Percentiles rank a stretch among this genome's conserved stretches.
These are phyloP conservation scores for Magnolia sinica DNA, from an alignment of 164 flowering plant species.

Conservation along the genomic window DNA sequence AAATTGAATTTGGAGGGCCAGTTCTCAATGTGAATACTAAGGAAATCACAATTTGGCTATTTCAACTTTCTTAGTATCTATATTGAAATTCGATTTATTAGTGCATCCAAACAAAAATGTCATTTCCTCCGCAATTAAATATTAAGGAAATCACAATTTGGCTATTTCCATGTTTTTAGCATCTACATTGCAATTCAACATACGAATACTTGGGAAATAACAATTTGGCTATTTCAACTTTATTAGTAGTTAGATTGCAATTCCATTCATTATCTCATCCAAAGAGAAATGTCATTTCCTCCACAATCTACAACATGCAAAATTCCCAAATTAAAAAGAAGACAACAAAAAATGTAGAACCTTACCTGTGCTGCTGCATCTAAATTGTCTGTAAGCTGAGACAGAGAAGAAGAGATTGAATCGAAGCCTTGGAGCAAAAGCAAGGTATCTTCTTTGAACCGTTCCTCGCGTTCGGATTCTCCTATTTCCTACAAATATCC, in stretches of 20 bases:
- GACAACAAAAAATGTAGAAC: background rate
- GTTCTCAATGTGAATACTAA: background rate
- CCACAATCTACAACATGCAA: background rate
- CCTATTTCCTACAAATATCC: constrained; percentile 25
- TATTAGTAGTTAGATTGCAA: background rate
- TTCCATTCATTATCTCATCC: background rate
- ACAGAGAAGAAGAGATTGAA: constrained; percentile 61
- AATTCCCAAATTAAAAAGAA: background rate
- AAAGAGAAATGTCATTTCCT: background rate
- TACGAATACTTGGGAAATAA: background rate
- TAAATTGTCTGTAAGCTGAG: constrained; percentile 61
- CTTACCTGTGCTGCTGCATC: constrained; percentile 71
- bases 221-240: background rate
- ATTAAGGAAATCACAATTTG: background rate
- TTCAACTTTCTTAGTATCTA: background rate
- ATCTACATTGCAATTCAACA: background rate
- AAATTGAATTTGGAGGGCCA: too few species aligned
- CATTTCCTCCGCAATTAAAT: background rate
- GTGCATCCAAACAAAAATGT: background rate
- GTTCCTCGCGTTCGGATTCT: constrained; percentile 28
- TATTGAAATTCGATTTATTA: background rate
- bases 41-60: background rate
- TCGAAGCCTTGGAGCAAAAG: constrained; percentile 90
- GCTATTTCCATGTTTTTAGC: background rate
- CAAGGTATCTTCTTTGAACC: constrained; percentile 65